These are phyloP conservation scores for Margaritispora aquatica DNA, from an alignment of 495 filamentous ascomycete species.

Conservation along the genomic window DNA sequence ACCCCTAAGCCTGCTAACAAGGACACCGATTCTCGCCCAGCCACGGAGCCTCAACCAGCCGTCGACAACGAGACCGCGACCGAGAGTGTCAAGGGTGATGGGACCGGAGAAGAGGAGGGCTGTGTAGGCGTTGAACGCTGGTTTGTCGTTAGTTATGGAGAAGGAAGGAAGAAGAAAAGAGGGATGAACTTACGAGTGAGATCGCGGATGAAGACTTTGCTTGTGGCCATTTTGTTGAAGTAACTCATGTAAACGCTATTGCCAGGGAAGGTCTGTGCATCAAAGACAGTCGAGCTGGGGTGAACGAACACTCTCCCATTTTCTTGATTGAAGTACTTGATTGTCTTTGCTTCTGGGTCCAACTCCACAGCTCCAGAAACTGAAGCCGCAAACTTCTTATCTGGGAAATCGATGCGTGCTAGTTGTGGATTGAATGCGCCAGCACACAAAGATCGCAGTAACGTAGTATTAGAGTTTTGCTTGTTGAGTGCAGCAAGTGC, in stretches of 20 bases:
- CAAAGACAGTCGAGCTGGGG: constrained; percentile 80
- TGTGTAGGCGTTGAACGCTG: constrained; percentile 86
- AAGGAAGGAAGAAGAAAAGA: neutral
- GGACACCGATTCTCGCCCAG: constrained; percentile 90
- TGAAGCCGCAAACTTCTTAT: constrained; percentile 86
- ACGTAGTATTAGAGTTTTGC: constrained; percentile 39
- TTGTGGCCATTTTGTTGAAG: constrained; percentile 85
- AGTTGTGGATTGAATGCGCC: constrained; percentile 88
- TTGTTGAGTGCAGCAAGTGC: constrained; percentile 33
- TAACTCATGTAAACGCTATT: constrained; percentile 70
- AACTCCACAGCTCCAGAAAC: constrained; percentile 82
- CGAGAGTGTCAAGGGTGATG: constrained; percentile 79
- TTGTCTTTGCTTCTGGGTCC: constrained; percentile 85
- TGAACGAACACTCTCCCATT: constrained; percentile 89
- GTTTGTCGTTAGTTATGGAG: constrained; percentile 11
- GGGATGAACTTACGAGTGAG: constrained; percentile 63
- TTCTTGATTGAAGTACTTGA: constrained; percentile 86
- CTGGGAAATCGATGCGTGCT: constrained; percentile 83
- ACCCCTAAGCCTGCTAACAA: constrained; percentile 74
- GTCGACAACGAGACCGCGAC: constrained; percentile 84
- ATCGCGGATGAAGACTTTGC: constrained; percentile 83
- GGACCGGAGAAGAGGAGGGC: constrained; percentile 85
- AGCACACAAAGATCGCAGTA: constrained; percentile 84
- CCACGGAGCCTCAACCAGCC: constrained; percentile 86
- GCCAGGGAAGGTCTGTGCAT: constrained; percentile 64